Evolutionary conservation across 106 monocot genomes (phyloP).

Genomic region (Dactylorhiza incarnata): DNA sequence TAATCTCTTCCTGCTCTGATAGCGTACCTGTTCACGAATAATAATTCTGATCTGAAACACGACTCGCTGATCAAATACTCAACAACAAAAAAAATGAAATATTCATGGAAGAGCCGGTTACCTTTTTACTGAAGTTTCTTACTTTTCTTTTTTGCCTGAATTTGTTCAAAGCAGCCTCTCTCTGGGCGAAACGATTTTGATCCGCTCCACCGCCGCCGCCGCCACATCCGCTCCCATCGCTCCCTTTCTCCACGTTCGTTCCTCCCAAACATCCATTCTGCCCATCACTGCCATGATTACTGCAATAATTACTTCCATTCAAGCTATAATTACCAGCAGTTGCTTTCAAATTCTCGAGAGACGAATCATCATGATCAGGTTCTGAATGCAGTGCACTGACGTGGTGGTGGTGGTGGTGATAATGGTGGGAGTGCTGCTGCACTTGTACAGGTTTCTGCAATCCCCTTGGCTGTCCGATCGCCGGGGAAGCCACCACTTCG

Average conservation of each 20-base stretch:
- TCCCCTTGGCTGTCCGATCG: conserved; percentile 16
- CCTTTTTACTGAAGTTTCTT: conserved; percentile 87
- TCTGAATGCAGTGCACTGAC: conserved; percentile 28
- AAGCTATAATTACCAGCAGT: conserved; percentile 45
- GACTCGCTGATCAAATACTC: conserved; percentile 1
- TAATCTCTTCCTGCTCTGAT: conserved; percentile 77
- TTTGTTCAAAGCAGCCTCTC: conserved; percentile 82
- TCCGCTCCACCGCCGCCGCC: conserved; percentile 45
- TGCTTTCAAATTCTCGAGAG: conserved; percentile 19
- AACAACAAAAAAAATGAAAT: not conserved
- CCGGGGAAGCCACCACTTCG: conserved; percentile 8
- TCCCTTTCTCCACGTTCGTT: conserved; percentile 39
- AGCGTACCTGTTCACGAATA: conserved; percentile 60
- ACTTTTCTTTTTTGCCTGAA: conserved; percentile 83
- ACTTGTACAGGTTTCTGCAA: conserved; percentile 36
- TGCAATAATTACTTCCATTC: conserved; percentile 54
- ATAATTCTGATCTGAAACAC: no score
- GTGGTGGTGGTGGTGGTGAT: conserved; percentile 64
- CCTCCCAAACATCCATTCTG: conserved; percentile 37
- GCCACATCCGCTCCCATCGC: conserved; percentile 30
- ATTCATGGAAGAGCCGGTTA: conserved; percentile 18
- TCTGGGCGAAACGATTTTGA: conserved; percentile 38
- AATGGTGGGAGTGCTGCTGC: conserved; percentile 62
- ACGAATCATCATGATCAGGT: conserved; percentile 34
- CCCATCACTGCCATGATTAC: conserved; percentile 62